Evolutionary conservation across 2,329 filamentous ascomycete genomes (phyloP).

Genomic region (Huntiella bhutanensis): DNA sequence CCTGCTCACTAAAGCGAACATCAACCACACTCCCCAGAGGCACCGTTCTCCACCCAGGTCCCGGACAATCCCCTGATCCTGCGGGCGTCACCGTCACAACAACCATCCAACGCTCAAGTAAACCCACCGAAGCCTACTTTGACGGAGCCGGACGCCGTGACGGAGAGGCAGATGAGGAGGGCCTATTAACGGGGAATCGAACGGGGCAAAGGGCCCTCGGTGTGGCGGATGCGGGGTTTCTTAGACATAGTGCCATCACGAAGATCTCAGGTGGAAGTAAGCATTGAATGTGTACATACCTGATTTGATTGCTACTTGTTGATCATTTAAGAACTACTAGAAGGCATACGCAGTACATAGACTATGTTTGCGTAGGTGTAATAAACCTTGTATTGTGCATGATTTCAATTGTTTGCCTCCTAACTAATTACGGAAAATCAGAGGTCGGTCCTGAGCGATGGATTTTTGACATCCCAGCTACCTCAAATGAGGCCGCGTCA

Average conservation of each 20-base stretch:
- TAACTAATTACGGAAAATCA: too few relatives aligned
- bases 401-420: too few relatives aligned
- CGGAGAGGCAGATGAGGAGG: constrained; percentile 3
- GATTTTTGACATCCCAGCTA: too few relatives aligned
- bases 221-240: not conserved
- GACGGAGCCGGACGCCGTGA: not conserved
- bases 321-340: too few relatives aligned
- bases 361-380: too few relatives aligned
- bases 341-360: too few relatives aligned
- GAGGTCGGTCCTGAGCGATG: too few relatives aligned
- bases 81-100: constrained; percentile 20
- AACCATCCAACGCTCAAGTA: constrained; percentile 20
- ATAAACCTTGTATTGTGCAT: too few relatives aligned
- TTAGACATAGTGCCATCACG: not conserved
- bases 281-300: not conserved
- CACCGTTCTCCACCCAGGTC: not conserved
- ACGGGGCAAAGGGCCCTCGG: not conserved
- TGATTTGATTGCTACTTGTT: not conserved
- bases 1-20: constrained; percentile 2
- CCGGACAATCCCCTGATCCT: constrained; percentile 1
- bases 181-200: constrained; percentile 3
- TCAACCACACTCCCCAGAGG: not conserved
- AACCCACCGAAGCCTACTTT: constrained; percentile 13
- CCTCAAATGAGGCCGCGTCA: too few relatives aligned
- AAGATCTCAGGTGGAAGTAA: not conserved